Evolutionary conservation across 352 stramenopile species (phyloP).

Genomic region (Achlya hypogyna): DNA sequence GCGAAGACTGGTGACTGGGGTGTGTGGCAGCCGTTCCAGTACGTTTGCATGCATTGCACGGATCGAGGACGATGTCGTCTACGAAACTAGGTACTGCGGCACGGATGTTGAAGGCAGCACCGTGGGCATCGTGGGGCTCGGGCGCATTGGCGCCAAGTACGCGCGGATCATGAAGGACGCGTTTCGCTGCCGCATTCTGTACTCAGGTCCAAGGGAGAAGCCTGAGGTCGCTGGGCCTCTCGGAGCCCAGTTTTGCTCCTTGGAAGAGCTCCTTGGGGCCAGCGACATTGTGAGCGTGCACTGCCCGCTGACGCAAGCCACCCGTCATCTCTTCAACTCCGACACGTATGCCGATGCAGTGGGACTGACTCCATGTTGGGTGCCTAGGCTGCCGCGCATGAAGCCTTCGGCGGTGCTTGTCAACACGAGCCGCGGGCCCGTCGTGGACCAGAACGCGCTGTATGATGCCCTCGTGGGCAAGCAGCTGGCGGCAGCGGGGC

Average conservation of each 20-base stretch:
- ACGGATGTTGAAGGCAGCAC: constrained; percentile 66
- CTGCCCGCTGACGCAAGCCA: constrained; percentile 70
- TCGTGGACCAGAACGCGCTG: constrained; percentile 83
- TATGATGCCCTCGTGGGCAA: constrained; percentile 34
- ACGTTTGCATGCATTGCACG: background rate
- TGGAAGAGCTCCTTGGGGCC: constrained; percentile 59
- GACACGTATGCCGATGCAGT: constrained; percentile 34
- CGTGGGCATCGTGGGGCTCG: constrained; percentile 69
- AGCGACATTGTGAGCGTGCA: constrained; percentile 88
- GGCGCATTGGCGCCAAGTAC: constrained; percentile 76
- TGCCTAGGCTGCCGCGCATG: constrained; percentile 53
- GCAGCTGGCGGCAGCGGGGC: constrained; percentile 42
- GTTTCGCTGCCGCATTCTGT: constrained; percentile 78
- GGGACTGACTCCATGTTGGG: constrained; percentile 17
- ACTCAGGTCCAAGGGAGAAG: constrained; percentile 63
- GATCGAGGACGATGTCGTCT: background rate
- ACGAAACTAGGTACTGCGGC: constrained; percentile 41
- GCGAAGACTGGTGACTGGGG: constrained; percentile 64
- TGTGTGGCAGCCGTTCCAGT: constrained; percentile 69
- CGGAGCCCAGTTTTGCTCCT: constrained; percentile 55
- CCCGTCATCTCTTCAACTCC: constrained; percentile 58
- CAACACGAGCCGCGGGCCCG: constrained; percentile 86
- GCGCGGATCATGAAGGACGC: constrained; percentile 67
- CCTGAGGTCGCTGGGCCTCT: constrained; percentile 25
- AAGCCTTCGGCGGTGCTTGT: constrained; percentile 79